Percentiles rank a stretch among this genome's conserved stretches.
phyloP scores from a whole-genome alignment of 495 filamentous ascomycete species.

The Penicillium canariense region DNA sequence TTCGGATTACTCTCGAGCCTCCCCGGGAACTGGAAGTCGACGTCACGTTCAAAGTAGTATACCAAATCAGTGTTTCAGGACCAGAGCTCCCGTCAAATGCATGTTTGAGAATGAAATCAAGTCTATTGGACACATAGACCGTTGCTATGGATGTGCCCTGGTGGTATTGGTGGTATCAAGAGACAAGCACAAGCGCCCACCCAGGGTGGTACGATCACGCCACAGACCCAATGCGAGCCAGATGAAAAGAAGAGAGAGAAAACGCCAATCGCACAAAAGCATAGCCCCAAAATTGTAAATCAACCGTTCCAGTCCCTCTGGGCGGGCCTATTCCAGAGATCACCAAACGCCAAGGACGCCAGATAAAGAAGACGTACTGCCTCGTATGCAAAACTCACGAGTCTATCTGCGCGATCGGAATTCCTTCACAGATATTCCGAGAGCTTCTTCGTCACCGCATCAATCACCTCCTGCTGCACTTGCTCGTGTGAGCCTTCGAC shows the following conservation, averaged over 20 bases:
- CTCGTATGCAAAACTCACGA: constrained; percentile 11
- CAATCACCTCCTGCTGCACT: constrained; percentile 64
- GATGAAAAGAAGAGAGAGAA: constrained; percentile 2
- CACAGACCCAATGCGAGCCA: constrained; percentile 7
- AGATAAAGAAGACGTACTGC: constrained; percentile 3
- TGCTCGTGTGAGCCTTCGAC: constrained; percentile 62
- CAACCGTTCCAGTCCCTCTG: neutral
- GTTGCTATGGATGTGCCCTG: constrained; percentile 2
- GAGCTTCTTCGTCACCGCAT: constrained; percentile 47
- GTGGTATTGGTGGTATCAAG: constrained; percentile 14
- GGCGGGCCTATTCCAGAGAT: neutral
- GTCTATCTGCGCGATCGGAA: too few species aligned
- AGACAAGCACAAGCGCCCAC: constrained; percentile 1
- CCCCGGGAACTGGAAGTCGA: too few species aligned
- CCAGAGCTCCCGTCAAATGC: constrained; percentile 8
- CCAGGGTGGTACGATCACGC: constrained; percentile 2
- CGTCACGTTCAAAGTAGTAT: neutral
- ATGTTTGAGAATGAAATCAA: neutral
- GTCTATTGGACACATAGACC: constrained; percentile 1
- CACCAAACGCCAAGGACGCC: constrained; percentile 22
- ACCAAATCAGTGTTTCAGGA: neutral
- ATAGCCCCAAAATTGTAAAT: neutral
- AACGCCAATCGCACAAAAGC: neutral
- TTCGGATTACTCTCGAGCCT: too few species aligned
- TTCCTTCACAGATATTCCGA: constrained; percentile 29